phyloP scores from a whole-genome alignment of 352 stramenopile genomes.

The Phytophthora sp. region DNA sequence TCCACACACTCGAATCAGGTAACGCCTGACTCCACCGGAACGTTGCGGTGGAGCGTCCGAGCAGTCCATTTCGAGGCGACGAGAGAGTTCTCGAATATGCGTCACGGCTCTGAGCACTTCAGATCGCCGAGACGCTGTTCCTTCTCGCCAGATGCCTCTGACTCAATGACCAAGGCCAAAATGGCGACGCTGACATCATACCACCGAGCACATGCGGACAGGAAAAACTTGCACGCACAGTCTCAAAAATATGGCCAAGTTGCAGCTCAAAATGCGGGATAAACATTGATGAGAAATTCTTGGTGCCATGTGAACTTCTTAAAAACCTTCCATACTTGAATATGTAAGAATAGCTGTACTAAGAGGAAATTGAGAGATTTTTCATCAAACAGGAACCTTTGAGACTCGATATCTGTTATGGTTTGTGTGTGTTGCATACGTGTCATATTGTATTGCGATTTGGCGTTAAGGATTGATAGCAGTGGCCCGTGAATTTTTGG shows the following conservation, averaged over 20 bases:
- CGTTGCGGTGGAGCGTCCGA: constrained; percentile 7
- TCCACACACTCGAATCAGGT: constrained; percentile 17
- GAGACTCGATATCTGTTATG: constrained; percentile 5
- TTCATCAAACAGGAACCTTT: constrained; percentile 10
- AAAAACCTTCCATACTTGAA: constrained; percentile 22
- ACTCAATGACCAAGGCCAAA: constrained; percentile 10
- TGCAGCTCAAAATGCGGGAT: constrained; percentile 6
- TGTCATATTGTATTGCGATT: constrained; percentile 29
- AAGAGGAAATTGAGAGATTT: too few relatives aligned
- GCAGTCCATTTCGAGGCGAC: constrained; percentile 6
- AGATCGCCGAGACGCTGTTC: constrained; percentile 14
- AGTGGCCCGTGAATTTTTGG: constrained; percentile 33
- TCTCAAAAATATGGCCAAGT: background rate
- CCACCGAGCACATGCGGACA: constrained; percentile 1
- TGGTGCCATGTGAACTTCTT: too few relatives aligned
- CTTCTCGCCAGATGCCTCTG: constrained; percentile 24
- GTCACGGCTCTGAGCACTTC: constrained; percentile 11
- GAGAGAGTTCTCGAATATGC: constrained; percentile 14
- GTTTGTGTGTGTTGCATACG: background rate
- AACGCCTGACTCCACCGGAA: constrained; percentile 18
- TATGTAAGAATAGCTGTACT: too few relatives aligned
- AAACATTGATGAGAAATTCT: constrained; percentile 17
- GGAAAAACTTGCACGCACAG: constrained; percentile 1
- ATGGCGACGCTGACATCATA: background rate
- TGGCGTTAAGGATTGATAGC: constrained; percentile 26